A percentile compares a stretch with the other conserved stretches of the same genome.
Conservation (phyloP, 2,329 filamentous ascomycete genomes). For the Penicillium sp. region DNA sequence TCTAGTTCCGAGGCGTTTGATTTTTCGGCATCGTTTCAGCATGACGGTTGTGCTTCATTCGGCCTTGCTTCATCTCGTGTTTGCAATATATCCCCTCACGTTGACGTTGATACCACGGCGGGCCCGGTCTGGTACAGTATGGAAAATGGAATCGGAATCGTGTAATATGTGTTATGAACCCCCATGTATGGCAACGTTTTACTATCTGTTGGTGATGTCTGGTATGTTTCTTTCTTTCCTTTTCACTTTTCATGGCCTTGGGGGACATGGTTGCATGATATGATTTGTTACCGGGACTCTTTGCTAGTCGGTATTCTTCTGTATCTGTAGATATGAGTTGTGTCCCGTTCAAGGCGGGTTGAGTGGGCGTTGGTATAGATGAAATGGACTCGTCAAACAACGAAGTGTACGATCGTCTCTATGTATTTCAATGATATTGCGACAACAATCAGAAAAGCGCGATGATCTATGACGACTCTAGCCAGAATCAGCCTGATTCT, state of each 20-base stretch:
- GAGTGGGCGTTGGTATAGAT: constrained; percentile 8
- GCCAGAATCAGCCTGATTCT: constrained; percentile 31
- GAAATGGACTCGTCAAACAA: background rate
- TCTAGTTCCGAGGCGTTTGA: constrained; percentile 53
- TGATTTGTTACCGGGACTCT: background rate
- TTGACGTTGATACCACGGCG: constrained; percentile 30
- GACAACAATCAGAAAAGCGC: too few species aligned
- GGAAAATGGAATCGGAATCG: constrained; percentile 14
- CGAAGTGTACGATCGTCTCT: background rate
- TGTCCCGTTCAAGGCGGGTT: background rate
- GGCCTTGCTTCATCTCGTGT: constrained; percentile 16
- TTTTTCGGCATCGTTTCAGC: constrained; percentile 9
- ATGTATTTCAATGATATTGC: too few species aligned
- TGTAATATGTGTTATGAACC: constrained; percentile 28
- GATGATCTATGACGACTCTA: too few species aligned
- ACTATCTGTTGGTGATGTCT: constrained; percentile 6
- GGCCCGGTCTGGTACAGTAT: constrained; percentile 27
- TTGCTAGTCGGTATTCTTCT: too few species aligned
- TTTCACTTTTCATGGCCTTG: background rate
- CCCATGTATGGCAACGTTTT: constrained; percentile 1
- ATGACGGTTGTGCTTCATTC: constrained; percentile 15
- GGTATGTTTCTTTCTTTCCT: constrained; percentile 8
- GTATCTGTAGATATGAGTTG: constrained; percentile 15
- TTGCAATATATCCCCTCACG: constrained; percentile 20
- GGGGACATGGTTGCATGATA: constrained; percentile 9